Base-by-base conservation (phyloP, 2,329 filamentous ascomycete species). In the Colletotrichum tropicicola region DNA sequence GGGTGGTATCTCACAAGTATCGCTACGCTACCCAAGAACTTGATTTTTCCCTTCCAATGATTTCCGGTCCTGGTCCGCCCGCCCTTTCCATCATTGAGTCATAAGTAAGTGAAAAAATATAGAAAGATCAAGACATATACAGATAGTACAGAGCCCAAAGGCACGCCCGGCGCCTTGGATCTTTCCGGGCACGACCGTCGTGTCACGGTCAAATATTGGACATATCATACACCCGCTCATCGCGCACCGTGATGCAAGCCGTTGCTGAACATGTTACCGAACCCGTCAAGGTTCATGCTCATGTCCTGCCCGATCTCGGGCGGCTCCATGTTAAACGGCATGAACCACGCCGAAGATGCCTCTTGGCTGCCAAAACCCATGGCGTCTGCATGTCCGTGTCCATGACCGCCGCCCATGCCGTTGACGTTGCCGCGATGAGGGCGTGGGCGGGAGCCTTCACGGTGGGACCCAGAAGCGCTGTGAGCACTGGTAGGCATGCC, bases 291-390 rank as follows among this genome's bases (percentile, higher is more conserved):
- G 35, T 78, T 78, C 23, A 81, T 71, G 19, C 75, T 76, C 56
- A 83, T 68, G 37, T 86, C 85, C 57, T 85, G 84, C 6, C 80
- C 79, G 43, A 87, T 77, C 61, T 89, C 87, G 0, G 92, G 89
- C 19, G 93, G 92, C 63, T 96, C 92, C 78, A 97, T 89, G 74
- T 97, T 97, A 78, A 97, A 97, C 1, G 94, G 93, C 82, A 97
- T 89, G 76, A 97, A 97, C 92, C 94, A 98, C 5, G 92, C 92
- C 55, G 90, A 91, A 53, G 81, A 85, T 2, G 84, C 79, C 66
- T 88, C 85, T 35, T 78, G 78, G 4, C 73, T 74, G 49, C 71
- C 70, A 2, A 58, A 59, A 6, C 59, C 64, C 53, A 66, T 43
- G 37, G 52, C 47, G 52, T 59, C 59, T n/a, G 62, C 59, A 28